phyloP scores from a whole-genome alignment of 768 basidiomycete species.

The Calvatia gigantea region DNA sequence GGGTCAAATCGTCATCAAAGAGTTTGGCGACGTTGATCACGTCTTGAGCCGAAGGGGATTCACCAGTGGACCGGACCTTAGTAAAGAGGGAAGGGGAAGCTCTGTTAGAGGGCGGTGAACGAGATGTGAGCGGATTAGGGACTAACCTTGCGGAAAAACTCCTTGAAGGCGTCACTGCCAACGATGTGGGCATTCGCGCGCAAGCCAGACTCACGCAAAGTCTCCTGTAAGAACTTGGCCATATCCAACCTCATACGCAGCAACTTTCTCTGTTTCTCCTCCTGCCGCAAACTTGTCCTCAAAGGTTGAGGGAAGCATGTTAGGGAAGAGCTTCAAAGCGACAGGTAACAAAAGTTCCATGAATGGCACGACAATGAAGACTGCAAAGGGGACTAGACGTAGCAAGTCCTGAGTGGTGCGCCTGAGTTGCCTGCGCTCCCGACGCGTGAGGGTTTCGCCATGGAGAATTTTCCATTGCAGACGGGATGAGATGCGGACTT shows the following conservation, averaged over 20 bases:
- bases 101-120: background rate
- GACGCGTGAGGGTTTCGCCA: conserved; percentile 85
- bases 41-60: conserved; percentile 84
- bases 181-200: conserved; percentile 93
- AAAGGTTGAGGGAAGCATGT: conserved; percentile 97
- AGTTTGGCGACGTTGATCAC: conserved; percentile 93
- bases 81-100: too few relatives aligned
- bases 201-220: conserved; percentile 88
- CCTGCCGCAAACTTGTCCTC: conserved; percentile 96
- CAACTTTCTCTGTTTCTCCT: conserved; percentile 95
- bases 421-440: conserved; percentile 90
- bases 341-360: conserved; percentile 97
- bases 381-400: conserved; percentile 91
- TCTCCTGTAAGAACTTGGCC: conserved; percentile 99
- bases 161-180: conserved; percentile 94
- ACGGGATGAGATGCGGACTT: conserved; percentile 85
- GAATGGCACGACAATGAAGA: conserved; percentile 94
- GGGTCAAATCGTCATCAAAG: conserved; percentile 95
- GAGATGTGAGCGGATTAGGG: background rate
- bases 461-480: conserved; percentile 91
- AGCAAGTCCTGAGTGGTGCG: conserved; percentile 93
- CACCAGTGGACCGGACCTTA: conserved; percentile 91
- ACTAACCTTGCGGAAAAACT: conserved; percentile 94
- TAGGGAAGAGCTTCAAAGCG: conserved; percentile 95
- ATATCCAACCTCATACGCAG: conserved; percentile 94